Evolutionary conservation across 2,329 filamentous ascomycete genomes (phyloP), one percentile per base, ranked within the genome.

Genomic region (Calonectria leucothoes): DNA sequence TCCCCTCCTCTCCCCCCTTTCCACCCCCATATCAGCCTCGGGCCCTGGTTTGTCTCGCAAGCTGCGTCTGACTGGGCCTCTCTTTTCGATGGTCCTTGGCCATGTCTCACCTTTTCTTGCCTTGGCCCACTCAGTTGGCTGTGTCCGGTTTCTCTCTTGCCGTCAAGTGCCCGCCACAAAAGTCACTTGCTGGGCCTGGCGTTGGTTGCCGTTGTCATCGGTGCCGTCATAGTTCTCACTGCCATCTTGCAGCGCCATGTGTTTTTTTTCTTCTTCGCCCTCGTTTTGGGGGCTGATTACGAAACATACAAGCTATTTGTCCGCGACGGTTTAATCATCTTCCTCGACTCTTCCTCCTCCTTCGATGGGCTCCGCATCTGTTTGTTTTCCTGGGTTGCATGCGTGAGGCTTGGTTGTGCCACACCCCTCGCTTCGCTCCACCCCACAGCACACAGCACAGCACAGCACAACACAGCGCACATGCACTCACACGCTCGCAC

Each of bases 31-130:
- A 51, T 55, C 57, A 69, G 65, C 57, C 65, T 72, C 55, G 42
- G 57, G 23, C 39, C 45, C 48, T 65, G 27, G 20, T 68, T 68
- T 68, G 67, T 73, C 67, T 72, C 66, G 61, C 35, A 73, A 61
- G 33, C 29, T 27, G 71, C 71, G 67, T 66, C 17, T 73, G 27
- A 73, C 71, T 70, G 57, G 66, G 33, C 25, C 51, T n/a, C 39
- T 45, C n/a, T n/a, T n/a, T 17, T 57, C 27, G 15, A 59, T 59
- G 55, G 55, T 31, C 55, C 37, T 52, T 37, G 55, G 17, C 55
- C 25, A 51, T 59, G 52, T 64, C 70, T 70, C 57, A 65, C 33
- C 23, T 45, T 37, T 25, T 23, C 45, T 52, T 68, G 65, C 49
- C 39, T 57, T 63, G 52, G 12, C 45, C 63, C 29, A 25, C 42